Evolutionary conservation across 345 rosid species (phyloP), one percentile per base, ranked within the genome.

Genomic region (Populus davidiana): DNA sequence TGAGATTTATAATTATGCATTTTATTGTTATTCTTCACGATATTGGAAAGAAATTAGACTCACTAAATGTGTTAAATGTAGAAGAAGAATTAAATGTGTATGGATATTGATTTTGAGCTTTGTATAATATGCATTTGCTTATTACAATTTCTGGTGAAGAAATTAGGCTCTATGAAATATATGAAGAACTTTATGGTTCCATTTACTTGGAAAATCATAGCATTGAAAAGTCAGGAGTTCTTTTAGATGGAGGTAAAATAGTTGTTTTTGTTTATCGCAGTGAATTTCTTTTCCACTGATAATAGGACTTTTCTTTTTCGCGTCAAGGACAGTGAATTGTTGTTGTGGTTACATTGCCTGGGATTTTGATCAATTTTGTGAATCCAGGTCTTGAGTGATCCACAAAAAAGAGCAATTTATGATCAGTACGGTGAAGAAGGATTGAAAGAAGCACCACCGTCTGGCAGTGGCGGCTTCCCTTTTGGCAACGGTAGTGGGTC

Each of bases 341-440:
- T 52, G 11, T 11, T 31, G n/a, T 8, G 31, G 63, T 50, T 27
- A 29, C 21, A 9, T 44, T 38, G 75, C 56, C 65, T 71, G 79
- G 35, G 65, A 5, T 33, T 29, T 70, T 62, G 64, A 29, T 54
- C 49, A 62, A 25, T 69, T 27, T 25, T 73, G 72, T 52, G 70
- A 77, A 77, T 72, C 29, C 86, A 95, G 99, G 99, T 91, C 44
- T 73, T 96, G 79, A 92, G 97, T 72, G 99, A 96, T 77, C 94
- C 98, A 35, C 94, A 91, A 73, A 96, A 88, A 81, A 86, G 93
- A 82, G 90, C 86, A 5, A 76, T 86, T 25, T 96, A 90, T 77
- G 98, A 96, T 78, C 98, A 91, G 71, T 85, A 89, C 67, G 99
- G 99, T 4, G 97, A 94, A 86, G 98, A 96, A 86, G 98, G 98